Evolutionary conservation across 2,329 filamentous ascomycete species (phyloP), one percentile per base, ranked within the genome.

Genomic region (Colletotrichum destructivum): DNA sequence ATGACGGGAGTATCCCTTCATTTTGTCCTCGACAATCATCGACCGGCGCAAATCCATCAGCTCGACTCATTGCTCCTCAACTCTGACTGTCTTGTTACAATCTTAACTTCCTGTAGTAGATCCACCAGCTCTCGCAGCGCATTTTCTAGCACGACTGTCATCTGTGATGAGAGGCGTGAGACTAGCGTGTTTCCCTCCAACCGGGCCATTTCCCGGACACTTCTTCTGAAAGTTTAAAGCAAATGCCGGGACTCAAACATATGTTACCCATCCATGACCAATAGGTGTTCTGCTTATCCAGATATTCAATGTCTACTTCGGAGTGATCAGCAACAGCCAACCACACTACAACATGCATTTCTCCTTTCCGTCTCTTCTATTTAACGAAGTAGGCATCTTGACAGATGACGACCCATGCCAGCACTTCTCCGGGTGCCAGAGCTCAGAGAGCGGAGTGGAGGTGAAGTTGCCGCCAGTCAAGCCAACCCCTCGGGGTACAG

Each of bases 271-370:
- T n/a, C 52, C 35, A 55, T 35, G 7, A 38, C 31, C 42, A 15
- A 16, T 31, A 38, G 35, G 35, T 11, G 35, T 38, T 9, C 35
- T 12, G n/a, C 31, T 16, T 38, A 21, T 21, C 15, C 46, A 40
- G n/a, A 52, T 46, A 51, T 42, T 52, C 5, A 9, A 26, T 51
- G 18, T 11, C 35, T 42, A 35, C n/a, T 52, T 62, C 7, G 12
- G n/a, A 46, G 35, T 52, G 42, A 35, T 26, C 11, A 6, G n/a
- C 46, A 62, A 38, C 46, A n/a, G 26, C 47, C 60, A 62, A 31
- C 4, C 16, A 21, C n/a, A 18, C n/a, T 51, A 35, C 21, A 46
- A 23, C 21, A n/a, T 18, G 44, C 40, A 47, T 49, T 26, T n/a
- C 15, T 52, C n/a, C 47, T 5, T 46, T 15, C 15, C 23, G 18